phyloP scores from a whole-genome alignment of 2,329 filamentous ascomycete genomes.

The Epicoccum sorghinum region DNA sequence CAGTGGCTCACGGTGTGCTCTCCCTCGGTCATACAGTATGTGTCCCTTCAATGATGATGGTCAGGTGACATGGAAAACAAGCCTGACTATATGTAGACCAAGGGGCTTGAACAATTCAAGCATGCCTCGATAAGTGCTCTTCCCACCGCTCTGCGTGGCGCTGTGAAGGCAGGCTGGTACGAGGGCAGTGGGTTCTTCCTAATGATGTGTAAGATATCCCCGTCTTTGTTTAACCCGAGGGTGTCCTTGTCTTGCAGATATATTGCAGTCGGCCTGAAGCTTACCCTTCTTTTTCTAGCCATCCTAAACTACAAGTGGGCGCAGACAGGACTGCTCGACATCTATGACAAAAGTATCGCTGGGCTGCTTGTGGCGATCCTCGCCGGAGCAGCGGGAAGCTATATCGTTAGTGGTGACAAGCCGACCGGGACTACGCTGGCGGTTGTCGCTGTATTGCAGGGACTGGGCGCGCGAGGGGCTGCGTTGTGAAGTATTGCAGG shows the following conservation, averaged over 20 bases:
- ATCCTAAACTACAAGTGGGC: constrained; percentile 46
- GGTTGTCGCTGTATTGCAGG: constrained; percentile 35
- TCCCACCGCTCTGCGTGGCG: constrained; percentile 34
- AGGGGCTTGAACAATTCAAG: constrained; percentile 45
- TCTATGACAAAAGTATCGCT: constrained; percentile 41
- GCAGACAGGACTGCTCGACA: constrained; percentile 38
- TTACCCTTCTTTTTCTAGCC: constrained; percentile 16
- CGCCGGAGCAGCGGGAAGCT: constrained; percentile 32
- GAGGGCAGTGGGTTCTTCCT: constrained; percentile 46
- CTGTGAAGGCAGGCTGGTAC: constrained; percentile 45
- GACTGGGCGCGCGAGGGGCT: constrained; percentile 23
- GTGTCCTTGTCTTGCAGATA: no score
- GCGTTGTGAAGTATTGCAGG: neutral
- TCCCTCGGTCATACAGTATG: constrained; percentile 43
- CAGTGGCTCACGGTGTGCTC: constrained; percentile 38
- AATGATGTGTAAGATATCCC: constrained; percentile 35
- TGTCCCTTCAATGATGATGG: neutral
- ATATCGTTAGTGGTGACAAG: constrained; percentile 34
- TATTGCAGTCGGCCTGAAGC: no score
- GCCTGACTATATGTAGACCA: constrained; percentile 25
- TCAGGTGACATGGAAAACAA: neutral
- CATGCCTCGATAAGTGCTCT: constrained; percentile 40
- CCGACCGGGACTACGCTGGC: constrained; percentile 30
- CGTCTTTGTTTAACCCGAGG: neutral
- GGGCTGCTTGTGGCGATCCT: constrained; percentile 34